Conservation (phyloP, 768 basidiomycete genomes). For the Kwoniella sp. region DNA sequence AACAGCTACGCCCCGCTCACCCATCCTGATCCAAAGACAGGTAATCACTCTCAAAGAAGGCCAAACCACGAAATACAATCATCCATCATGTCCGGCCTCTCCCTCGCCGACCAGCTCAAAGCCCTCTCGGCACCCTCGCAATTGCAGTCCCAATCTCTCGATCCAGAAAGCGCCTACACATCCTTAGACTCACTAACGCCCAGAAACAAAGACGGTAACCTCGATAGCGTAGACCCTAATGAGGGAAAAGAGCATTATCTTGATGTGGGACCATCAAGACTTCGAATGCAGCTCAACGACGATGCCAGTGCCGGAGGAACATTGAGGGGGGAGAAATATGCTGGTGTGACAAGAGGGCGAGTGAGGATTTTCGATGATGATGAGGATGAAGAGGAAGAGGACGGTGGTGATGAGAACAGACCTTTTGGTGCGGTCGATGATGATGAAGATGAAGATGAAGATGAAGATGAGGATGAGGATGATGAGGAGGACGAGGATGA, state of each 20-base stretch:
- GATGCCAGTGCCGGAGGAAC: slow-evolving; percentile 60
- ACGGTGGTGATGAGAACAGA: slow-evolving; percentile 68
- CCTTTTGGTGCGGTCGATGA: slow-evolving; percentile 66
- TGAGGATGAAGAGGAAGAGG: slow-evolving; percentile 32
- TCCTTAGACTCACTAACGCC: slow-evolving; percentile 57
- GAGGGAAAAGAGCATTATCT: slow-evolving; percentile 74
- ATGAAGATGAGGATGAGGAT: slow-evolving; percentile 23
- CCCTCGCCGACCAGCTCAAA: slow-evolving; percentile 71
- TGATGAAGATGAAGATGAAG: slow-evolving; percentile 59
- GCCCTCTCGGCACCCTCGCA: slow-evolving; percentile 73
- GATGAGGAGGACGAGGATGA: slow-evolving; percentile 38
- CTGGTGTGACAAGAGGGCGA: slow-evolving; percentile 19
- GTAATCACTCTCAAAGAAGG: too few relatives aligned
- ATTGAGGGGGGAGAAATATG: slow-evolving; percentile 25
- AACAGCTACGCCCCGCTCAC: too few relatives aligned
- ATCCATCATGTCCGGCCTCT: slow-evolving; percentile 39
- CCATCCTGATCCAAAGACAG: too few relatives aligned
- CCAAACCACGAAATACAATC: too few relatives aligned
- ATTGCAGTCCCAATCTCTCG: slow-evolving; percentile 62
- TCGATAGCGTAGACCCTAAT: too few relatives aligned
- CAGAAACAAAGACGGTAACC: slow-evolving; percentile 34
- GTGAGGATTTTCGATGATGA: slow-evolving; percentile 27
- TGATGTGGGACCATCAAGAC: slow-evolving; percentile 76
- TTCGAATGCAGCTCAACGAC: slow-evolving; percentile 61
- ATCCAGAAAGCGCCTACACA: slow-evolving; percentile 69